phyloP scores from a whole-genome alignment of 139 green algal genomes.

The Ulvella scutata region DNA sequence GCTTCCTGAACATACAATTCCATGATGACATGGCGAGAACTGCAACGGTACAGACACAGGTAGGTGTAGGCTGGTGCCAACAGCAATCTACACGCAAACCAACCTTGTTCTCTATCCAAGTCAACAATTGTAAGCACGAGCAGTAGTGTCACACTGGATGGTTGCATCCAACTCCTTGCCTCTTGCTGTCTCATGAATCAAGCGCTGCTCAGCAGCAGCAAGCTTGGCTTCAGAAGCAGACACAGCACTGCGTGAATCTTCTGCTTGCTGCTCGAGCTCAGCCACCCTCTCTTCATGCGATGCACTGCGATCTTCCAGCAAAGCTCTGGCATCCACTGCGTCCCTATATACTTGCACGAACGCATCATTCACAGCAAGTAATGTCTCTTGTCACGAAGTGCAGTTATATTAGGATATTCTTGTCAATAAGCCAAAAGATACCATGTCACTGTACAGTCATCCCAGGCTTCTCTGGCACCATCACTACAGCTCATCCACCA shows the following conservation, averaged over 20 bases:
- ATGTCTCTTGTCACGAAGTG: background rate
- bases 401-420: background rate
- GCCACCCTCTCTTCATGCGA: background rate
- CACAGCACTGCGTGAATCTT: slow-evolving; percentile 3
- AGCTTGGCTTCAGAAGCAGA: background rate
- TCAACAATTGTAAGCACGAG: no score
- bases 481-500: background rate
- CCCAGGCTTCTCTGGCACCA: background rate
- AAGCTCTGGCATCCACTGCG: background rate
- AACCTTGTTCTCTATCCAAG: no score
- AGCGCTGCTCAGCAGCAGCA: background rate
- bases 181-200: background rate
- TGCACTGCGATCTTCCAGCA: background rate
- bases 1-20: background rate
- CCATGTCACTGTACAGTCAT: background rate
- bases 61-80: background rate
- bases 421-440: background rate
- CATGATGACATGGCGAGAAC: background rate
- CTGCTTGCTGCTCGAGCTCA: slow-evolving; percentile 3
- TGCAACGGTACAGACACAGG: background rate
- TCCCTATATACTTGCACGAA: background rate
- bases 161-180: slow-evolving; percentile 12
- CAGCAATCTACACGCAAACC: background rate
- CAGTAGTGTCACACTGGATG: slow-evolving; percentile 12
- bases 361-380: background rate